A percentile compares a stretch with the other conserved stretches of the same genome.
Evolutionary conservation across 257 asterid genomes (phyloP).

Genomic region (Solanum tarijense): DNA sequence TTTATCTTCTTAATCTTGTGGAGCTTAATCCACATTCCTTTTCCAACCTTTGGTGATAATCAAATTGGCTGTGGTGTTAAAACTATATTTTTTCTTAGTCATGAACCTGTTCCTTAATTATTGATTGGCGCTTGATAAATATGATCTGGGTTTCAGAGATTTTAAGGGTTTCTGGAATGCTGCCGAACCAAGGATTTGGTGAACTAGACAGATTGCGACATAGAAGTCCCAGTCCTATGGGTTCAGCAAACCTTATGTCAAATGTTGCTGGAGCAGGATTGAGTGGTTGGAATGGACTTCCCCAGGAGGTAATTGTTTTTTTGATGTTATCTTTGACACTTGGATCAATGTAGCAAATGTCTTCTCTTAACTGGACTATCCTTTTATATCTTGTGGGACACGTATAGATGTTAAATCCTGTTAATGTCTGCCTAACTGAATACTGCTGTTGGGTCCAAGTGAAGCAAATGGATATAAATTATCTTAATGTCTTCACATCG

Average conservation of each 20-base stretch:
- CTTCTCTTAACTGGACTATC: not conserved
- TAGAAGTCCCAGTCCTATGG: constrained; percentile 98
- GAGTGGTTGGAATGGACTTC: constrained; percentile 73
- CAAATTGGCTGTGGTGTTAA: not conserved
- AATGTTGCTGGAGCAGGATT: constrained; percentile 57
- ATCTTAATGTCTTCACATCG: not conserved
- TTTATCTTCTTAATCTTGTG: not conserved
- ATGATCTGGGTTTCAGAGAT: constrained; percentile 34
- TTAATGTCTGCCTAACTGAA: not conserved
- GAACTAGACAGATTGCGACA: constrained; percentile 82
- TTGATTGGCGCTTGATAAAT: not conserved
- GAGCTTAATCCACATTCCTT: not conserved
- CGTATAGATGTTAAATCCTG: not conserved
- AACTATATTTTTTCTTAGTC: not conserved
- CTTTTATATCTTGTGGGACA: not conserved
- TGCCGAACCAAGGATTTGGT: constrained; percentile 69
- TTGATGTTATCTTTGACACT: not conserved
- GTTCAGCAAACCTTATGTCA: constrained; percentile 64
- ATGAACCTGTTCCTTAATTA: not conserved
- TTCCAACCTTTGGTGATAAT: not conserved
- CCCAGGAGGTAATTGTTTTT: constrained; percentile 49
- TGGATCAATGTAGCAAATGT: not conserved
- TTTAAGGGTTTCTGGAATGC: constrained; percentile 63
- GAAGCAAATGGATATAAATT: not conserved
- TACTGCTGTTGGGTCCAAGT: not conserved